Evolutionary conservation across 1,284 basidiomycete species (phyloP).

Genomic region (Ustilago shanxiensis): DNA sequence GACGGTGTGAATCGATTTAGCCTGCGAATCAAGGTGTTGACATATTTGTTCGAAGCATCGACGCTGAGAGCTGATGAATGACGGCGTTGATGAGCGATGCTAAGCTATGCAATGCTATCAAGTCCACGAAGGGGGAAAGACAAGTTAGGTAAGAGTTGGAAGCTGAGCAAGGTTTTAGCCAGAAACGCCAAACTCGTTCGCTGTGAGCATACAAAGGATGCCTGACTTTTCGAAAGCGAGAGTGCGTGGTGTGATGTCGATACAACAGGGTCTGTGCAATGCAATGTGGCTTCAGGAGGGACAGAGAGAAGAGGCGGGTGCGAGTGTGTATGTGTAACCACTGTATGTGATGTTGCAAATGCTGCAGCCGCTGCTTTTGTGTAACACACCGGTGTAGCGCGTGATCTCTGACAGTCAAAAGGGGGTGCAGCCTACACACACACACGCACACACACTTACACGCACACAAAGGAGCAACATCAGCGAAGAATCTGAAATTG

Average conservation of each 20-base stretch:
- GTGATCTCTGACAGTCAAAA: constrained; percentile 7
- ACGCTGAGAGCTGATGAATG: background rate
- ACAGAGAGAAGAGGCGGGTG: background rate
- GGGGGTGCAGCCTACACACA: background rate
- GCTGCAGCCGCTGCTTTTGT: background rate
- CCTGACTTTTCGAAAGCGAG: background rate
- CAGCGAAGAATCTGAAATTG: constrained; percentile 6
- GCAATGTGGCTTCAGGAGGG: background rate
- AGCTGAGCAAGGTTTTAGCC: constrained; percentile 6
- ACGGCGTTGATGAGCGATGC: background rate
- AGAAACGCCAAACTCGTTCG: background rate
- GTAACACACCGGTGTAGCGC: constrained; percentile 8
- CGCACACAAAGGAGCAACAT: background rate
- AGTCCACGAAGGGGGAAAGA: background rate
- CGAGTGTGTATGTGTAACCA: background rate
- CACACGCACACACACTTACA: background rate
- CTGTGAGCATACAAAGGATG: background rate
- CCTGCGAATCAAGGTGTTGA: background rate
- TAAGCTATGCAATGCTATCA: background rate
- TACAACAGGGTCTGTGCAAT: constrained; percentile 2
- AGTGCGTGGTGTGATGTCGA: background rate
- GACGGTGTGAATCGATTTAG: background rate
- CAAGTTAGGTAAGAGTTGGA: background rate
- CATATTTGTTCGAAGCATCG: constrained; percentile 11
- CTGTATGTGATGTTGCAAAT: constrained; percentile 1